phyloP scores from a whole-genome alignment of 306 rosid genomes.

The Carpinus fangiana region DNA sequence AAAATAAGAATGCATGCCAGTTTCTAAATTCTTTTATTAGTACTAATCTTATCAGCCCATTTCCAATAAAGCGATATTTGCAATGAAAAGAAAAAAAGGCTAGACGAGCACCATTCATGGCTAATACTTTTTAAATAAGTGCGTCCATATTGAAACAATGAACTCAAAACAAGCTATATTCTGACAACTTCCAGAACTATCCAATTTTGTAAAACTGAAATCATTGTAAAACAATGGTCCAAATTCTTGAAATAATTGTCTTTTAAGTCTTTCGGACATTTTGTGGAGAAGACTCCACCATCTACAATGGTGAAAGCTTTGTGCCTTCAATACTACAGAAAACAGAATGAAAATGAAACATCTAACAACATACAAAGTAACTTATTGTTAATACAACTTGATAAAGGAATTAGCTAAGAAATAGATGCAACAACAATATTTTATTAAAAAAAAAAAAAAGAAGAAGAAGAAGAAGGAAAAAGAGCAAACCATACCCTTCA shows the following conservation, averaged over 20 bases:
- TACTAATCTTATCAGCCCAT: neutral
- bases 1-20: neutral
- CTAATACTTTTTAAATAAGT: neutral
- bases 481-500: constrained; percentile 69
- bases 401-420: neutral
- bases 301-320: neutral
- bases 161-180: neutral
- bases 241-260: neutral
- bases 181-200: neutral
- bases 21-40: neutral
- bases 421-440: neutral
- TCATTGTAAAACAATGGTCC: neutral
- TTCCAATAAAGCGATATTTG: neutral
- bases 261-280: neutral
- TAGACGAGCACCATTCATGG: neutral
- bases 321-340: neutral
- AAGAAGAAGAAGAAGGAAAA: neutral
- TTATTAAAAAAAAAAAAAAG: neutral
- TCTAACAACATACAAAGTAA: neutral
- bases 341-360: neutral
- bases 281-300: neutral
- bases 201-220: neutral
- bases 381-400: neutral
- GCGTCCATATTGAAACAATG: neutral
- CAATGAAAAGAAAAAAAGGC: neutral